A percentile compares a stretch with the other conserved stretches of the same genome.
These are phyloP conservation scores for Evernia prunastri DNA, from an alignment of 495 filamentous ascomycete genomes.

Conservation along the genomic window DNA sequence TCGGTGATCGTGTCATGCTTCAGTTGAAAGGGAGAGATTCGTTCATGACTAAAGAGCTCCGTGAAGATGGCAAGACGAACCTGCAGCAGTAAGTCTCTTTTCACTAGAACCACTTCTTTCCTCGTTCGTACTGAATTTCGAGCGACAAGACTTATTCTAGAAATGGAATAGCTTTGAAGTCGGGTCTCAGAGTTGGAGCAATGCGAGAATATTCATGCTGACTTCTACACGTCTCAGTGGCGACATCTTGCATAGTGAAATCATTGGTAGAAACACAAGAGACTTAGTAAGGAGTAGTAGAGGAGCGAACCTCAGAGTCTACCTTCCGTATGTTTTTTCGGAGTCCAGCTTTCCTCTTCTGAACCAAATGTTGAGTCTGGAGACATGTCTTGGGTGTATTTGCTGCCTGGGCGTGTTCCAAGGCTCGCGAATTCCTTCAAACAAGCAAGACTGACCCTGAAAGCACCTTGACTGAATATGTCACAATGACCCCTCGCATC, in stretches of 20 bases:
- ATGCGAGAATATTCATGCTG: background rate
- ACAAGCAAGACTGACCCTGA: too few species aligned
- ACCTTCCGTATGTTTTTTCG: too few species aligned
- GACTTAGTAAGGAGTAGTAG: slow-evolving; percentile 49
- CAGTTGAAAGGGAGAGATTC: slow-evolving; percentile 40
- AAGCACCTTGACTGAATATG: slow-evolving; percentile 66
- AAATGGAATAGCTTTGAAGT: background rate
- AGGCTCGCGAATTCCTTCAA: too few species aligned
- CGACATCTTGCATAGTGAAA: slow-evolving; percentile 47
- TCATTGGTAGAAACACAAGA: slow-evolving; percentile 56
- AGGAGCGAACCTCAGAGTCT: slow-evolving; percentile 47
- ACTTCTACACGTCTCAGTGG: slow-evolving; percentile 30
- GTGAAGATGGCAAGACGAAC: slow-evolving; percentile 38
- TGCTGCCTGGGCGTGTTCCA: too few species aligned
- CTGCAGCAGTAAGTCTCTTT: slow-evolving; percentile 29
- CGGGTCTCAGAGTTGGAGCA: background rate
- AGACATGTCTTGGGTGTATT: too few species aligned
- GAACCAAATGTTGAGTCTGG: too few species aligned
- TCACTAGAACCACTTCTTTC: background rate
- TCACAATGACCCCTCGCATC: slow-evolving; percentile 52
- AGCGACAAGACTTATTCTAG: background rate
- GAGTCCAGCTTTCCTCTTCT: too few species aligned
- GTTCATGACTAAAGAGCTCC: slow-evolving; percentile 46
- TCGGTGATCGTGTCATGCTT: slow-evolving; percentile 54
- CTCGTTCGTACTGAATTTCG: background rate